A percentile compares a stretch with the other conserved stretches of the same genome.
Conservation (phyloP, 129 eudicot genomes). For the Saussurea involucrata region DNA sequence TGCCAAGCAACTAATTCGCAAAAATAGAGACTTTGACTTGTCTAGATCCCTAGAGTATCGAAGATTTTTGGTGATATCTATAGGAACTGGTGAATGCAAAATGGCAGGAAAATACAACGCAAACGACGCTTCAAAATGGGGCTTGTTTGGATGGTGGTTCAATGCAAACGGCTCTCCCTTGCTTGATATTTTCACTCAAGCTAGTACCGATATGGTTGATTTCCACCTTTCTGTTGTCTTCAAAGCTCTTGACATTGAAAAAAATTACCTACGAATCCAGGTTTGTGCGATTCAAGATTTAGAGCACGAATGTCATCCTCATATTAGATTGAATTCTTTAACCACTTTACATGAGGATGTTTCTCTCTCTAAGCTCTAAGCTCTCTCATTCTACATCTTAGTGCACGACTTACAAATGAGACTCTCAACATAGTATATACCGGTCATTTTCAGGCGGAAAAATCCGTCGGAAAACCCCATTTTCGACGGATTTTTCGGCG, state of each 20-base stretch:
- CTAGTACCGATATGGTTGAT: constrained; percentile 45
- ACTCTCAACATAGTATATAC: no score
- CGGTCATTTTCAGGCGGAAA: no score
- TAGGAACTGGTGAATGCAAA: constrained; percentile 49
- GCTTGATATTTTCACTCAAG: constrained; percentile 40
- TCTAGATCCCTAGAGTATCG: constrained; percentile 22
- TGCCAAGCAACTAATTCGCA: constrained; percentile 22
- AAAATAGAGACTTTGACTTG: neutral
- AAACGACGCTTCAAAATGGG: constrained; percentile 43
- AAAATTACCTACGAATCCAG: constrained; percentile 50
- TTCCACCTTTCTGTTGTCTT: constrained; percentile 36
- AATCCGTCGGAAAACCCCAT: no score
- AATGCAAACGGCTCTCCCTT: constrained; percentile 37
- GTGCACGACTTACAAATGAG: no score
- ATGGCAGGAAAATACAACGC: constrained; percentile 21
- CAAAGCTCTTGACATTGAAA: constrained; percentile 25
- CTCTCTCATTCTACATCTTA: no score
- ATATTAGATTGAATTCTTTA: no score
- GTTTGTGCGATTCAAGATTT: no score
- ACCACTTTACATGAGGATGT: no score
- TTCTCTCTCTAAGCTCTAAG: no score
- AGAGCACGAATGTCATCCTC: no score
- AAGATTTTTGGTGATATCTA: constrained; percentile 40
- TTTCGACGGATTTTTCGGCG: no score
- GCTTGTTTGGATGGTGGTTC: constrained; percentile 40